These are phyloP conservation scores for Xerocomus brunneocitrinus DNA, from an alignment of 768 basidiomycete genomes.

Conservation along the genomic window DNA sequence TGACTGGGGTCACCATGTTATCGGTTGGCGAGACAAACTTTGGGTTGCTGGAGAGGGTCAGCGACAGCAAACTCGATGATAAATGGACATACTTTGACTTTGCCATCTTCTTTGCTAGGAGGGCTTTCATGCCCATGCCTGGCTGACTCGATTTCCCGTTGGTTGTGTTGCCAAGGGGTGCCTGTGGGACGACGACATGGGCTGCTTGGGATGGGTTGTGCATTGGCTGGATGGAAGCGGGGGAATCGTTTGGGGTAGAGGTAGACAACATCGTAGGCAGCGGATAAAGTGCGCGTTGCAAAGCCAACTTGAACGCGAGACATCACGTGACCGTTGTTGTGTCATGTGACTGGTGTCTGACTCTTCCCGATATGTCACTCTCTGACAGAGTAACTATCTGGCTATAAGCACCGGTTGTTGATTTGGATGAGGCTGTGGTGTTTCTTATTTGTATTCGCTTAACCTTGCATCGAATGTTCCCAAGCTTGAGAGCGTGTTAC, in stretches of 20 bases:
- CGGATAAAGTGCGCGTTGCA: neutral
- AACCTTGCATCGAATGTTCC: conserved; percentile 6
- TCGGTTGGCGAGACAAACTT: conserved; percentile 91
- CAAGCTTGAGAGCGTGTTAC: too few species aligned
- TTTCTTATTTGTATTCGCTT: conserved; percentile 17
- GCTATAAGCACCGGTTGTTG: too few species aligned
- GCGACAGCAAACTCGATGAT: neutral
- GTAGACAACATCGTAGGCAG: conserved; percentile 46
- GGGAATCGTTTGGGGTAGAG: conserved; percentile 63
- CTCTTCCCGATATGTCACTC: too few species aligned
- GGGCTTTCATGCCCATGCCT: conserved; percentile 84
- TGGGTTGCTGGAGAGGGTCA: conserved; percentile 59
- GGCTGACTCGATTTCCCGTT: conserved; percentile 50
- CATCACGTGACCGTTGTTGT: conserved; percentile 19
- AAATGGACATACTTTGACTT: conserved; percentile 66
- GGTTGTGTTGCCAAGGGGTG: conserved; percentile 66
- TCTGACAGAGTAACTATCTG: too few species aligned
- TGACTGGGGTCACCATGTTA: conserved; percentile 88
- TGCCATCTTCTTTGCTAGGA: conserved; percentile 91
- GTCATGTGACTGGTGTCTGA: conserved; percentile 14
- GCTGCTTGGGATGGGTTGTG: conserved; percentile 84
- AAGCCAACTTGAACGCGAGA: conserved; percentile 26
- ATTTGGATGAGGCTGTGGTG: too few species aligned
- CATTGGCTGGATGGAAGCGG: conserved; percentile 70
- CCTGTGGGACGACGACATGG: conserved; percentile 71